Evolutionary conservation across 495 filamentous ascomycete species (phyloP).

Genomic region (Penicillium riverlandense): DNA sequence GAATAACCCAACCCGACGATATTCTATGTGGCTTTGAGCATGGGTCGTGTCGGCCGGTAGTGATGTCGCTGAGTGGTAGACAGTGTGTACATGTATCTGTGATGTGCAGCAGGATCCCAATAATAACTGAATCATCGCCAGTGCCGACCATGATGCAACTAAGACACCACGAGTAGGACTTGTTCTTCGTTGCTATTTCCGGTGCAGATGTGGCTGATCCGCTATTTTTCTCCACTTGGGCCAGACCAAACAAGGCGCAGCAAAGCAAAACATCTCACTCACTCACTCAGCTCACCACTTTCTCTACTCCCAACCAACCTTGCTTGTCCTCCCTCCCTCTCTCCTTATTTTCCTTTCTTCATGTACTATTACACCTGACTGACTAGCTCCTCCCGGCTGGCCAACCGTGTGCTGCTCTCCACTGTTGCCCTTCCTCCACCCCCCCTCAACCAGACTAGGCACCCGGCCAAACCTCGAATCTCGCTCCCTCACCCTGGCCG

Average conservation of each 20-base stretch:
- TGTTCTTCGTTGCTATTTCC: neutral
- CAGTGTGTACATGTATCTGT: neutral
- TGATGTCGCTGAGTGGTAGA: neutral
- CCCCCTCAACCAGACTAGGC: neutral
- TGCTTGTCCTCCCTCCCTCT: neutral
- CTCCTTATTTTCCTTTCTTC: neutral
- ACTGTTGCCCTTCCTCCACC: neutral
- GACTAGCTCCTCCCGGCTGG: neutral
- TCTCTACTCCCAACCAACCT: neutral
- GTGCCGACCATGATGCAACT: too few relatives aligned
- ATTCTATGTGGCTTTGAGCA: too few relatives aligned
- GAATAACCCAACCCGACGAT: too few relatives aligned
- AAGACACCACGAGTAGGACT: neutral
- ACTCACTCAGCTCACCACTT: neutral
- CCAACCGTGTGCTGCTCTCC: neutral
- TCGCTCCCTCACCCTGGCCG: neutral
- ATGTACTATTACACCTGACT: neutral
- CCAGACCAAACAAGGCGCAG: slow-evolving; percentile 25
- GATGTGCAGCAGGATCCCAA: neutral
- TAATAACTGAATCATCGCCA: neutral
- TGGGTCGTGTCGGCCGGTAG: too few relatives aligned
- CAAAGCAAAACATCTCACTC: slow-evolving; percentile 6
- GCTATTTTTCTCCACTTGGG: slow-evolving; percentile 9
- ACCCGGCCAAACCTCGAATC: neutral
- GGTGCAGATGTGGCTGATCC: too few relatives aligned